Evolutionary conservation across 1,139 yeast genomes (phyloP), one percentile per base, ranked within the genome.

Genomic region (Suhomyces ambrosiae): DNA sequence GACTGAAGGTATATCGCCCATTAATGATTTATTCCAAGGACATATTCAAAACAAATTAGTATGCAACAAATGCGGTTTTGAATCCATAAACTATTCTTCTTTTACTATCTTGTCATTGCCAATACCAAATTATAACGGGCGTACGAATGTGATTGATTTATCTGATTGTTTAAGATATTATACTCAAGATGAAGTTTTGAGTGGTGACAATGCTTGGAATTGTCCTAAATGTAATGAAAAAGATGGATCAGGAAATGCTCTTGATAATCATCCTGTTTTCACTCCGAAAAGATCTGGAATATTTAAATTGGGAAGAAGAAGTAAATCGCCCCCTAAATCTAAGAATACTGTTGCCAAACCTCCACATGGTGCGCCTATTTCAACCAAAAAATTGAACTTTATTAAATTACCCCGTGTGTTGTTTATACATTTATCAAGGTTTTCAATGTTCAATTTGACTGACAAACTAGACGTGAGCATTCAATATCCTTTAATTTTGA

Each of bases 191-290:
- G 94, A 85, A 56, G 59, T 80, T 1, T 60, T 85, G 36, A 73
- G 78, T 8, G 88, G 86, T 12, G 89, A 83, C 21, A 82, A 85
- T 58, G 84, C 86, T 7, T 85, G 94, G 94, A 71, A 77, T 44
- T 85, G 94, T 61, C 87, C 92, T 2, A 72, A 73, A 38, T 85
- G 94, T 63, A 64, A 68, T 30, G 26, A 33, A 7, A 24, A 15
- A 3, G 38, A 17, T 19, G 24, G 26, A 23, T 37, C 23, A 3
- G 42, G 32, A 13, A 37, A 38, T 27, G 49, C 54, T 2, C 53
- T 67, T 24, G 73, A 68, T 35, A 53, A 53, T 34, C 72, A 68
- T 47, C 73, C 73, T 14, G 71, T 71, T 13, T 62, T 71, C 50
- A 54, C 61, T 13, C 47, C 55, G 5, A 44, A 48, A 13, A 62